Base-by-base conservation (phyloP, 768 basidiomycete species). In the Paxillus ammoniavirescens region DNA sequence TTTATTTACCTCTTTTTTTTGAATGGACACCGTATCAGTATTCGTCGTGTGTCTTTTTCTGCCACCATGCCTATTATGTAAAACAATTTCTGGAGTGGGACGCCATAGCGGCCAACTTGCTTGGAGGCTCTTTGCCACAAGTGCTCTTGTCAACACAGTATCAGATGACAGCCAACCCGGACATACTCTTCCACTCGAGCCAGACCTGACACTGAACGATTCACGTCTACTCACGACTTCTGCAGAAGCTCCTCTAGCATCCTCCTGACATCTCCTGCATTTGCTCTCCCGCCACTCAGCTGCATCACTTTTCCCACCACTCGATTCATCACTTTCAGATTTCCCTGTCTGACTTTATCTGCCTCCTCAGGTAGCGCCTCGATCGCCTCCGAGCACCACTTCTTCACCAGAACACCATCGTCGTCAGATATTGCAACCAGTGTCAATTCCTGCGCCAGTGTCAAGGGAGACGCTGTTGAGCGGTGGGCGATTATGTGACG, bases 211-310 rank as follows among this genome's bases (percentile, higher is more conserved):
- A 31, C 2, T 42, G 41, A 17, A 42, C 17, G 41, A 26, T 4
- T 9, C 10, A 28, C 5, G 4, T 30, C 13, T 36, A 1, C 12
- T 61, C 45, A 58, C 8, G 40, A 42, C 37, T 48, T 38, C 26
- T 18, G 50, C 30, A 86, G 72, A 47, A 84, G 58, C 50, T 75
- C 73, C 49, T 77, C 73, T 41, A 96, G 61, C 55, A 76, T 70
- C 28, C 66, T 70, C 61, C 73, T 81, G 17, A 81, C 83, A 26
- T 73, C 73, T 52, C 77, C 75, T 1, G 93, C 89, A 70, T 96
- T 86, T 13, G 87, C 91, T 42, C 82, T 79, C 14, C 96, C 96
- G 53, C 82, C 75, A 57, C 84, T 90, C 47, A 80, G 68, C 68
- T 84, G 65, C 92, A 98, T 98, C 28, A 96, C 89, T 61, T 80